A percentile compares a stretch with the other conserved stretches of the same genome.
Conservation (phyloP, 2,329 filamentous ascomycete species). For the Orbilia quercus region DNA sequence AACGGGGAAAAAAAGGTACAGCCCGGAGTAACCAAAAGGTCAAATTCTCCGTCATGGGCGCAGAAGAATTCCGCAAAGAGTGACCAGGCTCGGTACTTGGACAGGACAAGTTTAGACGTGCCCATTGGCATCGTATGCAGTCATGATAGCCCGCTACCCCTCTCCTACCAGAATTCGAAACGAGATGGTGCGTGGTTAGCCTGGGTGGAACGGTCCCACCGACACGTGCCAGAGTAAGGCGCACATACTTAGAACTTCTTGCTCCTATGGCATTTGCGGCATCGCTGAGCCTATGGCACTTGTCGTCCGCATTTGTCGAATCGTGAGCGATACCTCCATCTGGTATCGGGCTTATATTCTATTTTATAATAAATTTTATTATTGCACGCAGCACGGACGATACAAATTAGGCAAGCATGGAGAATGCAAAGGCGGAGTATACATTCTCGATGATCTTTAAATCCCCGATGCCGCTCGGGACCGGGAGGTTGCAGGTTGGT, state of each 20-base stretch:
- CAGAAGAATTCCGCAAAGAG: slow-evolving; percentile 1
- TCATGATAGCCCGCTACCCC: not conserved
- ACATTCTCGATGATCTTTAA: not conserved
- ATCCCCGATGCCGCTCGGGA: slow-evolving; percentile 1
- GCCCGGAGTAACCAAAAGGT: slow-evolving; percentile 17
- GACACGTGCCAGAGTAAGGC: too few relatives aligned
- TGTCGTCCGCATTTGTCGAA: not conserved
- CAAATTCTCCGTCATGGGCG: slow-evolving; percentile 33
- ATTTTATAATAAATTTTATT: too few relatives aligned
- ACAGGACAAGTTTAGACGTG: not conserved
- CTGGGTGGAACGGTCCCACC: too few relatives aligned
- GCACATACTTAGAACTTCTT: too few relatives aligned
- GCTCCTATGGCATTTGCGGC: slow-evolving; percentile 10
- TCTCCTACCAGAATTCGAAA: not conserved
- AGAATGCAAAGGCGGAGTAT: not conserved
- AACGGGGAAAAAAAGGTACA: slow-evolving; percentile 1
- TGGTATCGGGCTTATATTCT: slow-evolving; percentile 1
- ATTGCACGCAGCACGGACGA: not conserved
- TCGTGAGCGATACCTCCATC: slow-evolving; percentile 4
- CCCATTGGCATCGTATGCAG: not conserved
- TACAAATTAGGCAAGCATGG: not conserved
- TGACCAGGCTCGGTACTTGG: not conserved
- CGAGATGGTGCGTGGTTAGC: not conserved
- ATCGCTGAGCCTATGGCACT: not conserved
- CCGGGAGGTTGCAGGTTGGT: not conserved